Percentiles rank a stretch among this genome's conserved stretches.
Evolutionary conservation across 805 yeast genomes (phyloP).

Genomic region (Wickerhamomyces mucosus): DNA sequence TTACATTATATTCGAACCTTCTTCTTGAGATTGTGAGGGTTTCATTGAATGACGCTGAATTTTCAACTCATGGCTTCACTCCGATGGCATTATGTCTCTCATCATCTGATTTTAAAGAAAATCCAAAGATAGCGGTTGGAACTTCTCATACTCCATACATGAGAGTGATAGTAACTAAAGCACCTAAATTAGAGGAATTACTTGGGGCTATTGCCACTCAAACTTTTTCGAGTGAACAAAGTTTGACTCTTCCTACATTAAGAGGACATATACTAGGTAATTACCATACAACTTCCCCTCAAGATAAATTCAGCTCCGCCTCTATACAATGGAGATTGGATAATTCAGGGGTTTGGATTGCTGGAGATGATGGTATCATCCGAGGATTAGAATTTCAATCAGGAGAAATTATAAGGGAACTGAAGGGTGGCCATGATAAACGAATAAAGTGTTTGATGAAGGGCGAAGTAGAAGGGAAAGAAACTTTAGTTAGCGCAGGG

Average conservation of each 20-base stretch:
- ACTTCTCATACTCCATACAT: conserved; percentile 75
- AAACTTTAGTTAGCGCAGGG: conserved; percentile 40
- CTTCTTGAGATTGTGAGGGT: conserved; percentile 33
- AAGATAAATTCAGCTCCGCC: conserved; percentile 55
- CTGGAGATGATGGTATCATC: conserved; percentile 59
- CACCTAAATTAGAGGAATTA: conserved; percentile 23
- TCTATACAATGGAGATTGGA: conserved; percentile 34
- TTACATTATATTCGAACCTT: conserved; percentile 12
- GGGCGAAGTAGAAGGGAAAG: conserved; percentile 22
- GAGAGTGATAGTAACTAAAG: conserved; percentile 48
- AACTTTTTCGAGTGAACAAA: conserved; percentile 3
- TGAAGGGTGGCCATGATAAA: conserved; percentile 29
- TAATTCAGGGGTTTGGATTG: conserved; percentile 50
- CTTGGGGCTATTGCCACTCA: neutral
- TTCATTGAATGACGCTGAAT: conserved; percentile 68
- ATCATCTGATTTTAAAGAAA: conserved; percentile 2
- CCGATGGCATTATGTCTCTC: conserved; percentile 36
- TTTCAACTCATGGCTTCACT: conserved; percentile 52
- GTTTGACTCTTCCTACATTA: conserved; percentile 8
- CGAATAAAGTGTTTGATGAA: conserved; percentile 37
- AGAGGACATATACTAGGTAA: conserved; percentile 33
- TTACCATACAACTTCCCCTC: conserved; percentile 47
- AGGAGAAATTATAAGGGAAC: conserved; percentile 25
- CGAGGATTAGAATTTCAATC: conserved; percentile 47
- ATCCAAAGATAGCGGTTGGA: conserved; percentile 41